Base-by-base conservation (phyloP, 495 filamentous ascomycete species). In the Jackrogersella multiformis region DNA sequence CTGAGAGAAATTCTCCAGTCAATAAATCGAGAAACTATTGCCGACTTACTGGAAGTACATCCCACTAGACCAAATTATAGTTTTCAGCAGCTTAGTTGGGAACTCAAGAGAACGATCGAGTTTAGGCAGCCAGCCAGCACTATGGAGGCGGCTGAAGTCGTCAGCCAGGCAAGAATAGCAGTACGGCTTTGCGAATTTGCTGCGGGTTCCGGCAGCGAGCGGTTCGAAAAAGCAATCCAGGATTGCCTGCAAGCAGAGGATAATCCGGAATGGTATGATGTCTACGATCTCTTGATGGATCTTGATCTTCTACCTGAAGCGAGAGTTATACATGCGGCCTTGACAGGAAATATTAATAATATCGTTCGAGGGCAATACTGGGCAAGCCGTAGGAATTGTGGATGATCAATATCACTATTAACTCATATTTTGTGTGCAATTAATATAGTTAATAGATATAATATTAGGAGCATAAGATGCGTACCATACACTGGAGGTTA, bases 91-190 rank as follows among this genome's bases (percentile, higher is more conserved):
- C 45, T 66, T 5, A 0, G 0, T 0, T 1, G 0, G 0, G 9
- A 30, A 0, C 0, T 0, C 0, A 71, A 68, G 42, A 56, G 68
- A 1, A 73, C 71, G 1, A 56, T 73, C 5, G 71, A 73, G 44
- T 71, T 73, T 16, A 61, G 71, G 8, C 68, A 68, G 23, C 26
- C 59, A 10, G 64, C 68, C 1, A 28, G 52, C 7, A 68, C 54
- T 0, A 18, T 69, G 3, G 61, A 71, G 2, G 8, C 64, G 0
- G 53, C 41, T 6, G 57, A 53, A 24, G 54, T 73, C 2, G 35
- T 73, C 2, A 55, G 56, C 4, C 51, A 60, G 10, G 64, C 61
- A 20, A 66, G 59, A 3, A 32, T 71, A 12, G 30, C 59, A 0
- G 42, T 71, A 8, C 28, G 54, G 8, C 58, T 69, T 0, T 68